phyloP scores from a whole-genome alignment of 2,329 filamentous ascomycete species.

The Helminthosporium solani region DNA sequence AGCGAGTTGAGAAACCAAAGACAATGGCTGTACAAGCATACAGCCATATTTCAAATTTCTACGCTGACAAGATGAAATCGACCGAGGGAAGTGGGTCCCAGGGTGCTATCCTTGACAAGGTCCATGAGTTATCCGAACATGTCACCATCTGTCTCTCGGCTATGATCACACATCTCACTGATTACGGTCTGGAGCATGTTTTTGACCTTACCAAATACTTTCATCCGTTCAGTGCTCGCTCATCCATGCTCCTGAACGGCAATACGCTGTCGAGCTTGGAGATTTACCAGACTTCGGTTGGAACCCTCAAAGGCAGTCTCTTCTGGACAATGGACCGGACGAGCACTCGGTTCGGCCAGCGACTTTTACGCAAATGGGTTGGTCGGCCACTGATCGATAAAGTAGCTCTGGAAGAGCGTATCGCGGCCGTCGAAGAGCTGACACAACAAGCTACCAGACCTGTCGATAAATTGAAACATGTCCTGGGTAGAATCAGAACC shows the following conservation, averaged over 20 bases:
- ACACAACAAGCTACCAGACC: constrained; percentile 64
- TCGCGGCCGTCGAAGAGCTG: constrained; percentile 84
- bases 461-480: constrained; percentile 70
- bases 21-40: constrained; percentile 82
- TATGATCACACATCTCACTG: constrained; percentile 90
- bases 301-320: constrained; percentile 81
- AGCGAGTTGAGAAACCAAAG: constrained; percentile 72
- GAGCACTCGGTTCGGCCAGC: constrained; percentile 81
- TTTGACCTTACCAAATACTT: constrained; percentile 98
- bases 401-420: constrained; percentile 70
- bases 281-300: constrained; percentile 92
- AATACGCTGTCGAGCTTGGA: constrained; percentile 93
- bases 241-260: constrained; percentile 94
- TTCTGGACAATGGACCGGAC: constrained; percentile 97
- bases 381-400: constrained; percentile 84
- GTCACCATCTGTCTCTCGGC: constrained; percentile 91
- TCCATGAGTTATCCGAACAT: constrained; percentile 78
- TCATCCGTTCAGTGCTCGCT: constrained; percentile 87
- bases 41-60: constrained; percentile 89
- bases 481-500: constrained; percentile 70
- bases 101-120: constrained; percentile 74
- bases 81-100: constrained; percentile 27
- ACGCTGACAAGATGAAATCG: constrained; percentile 77
- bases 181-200: constrained; percentile 92
- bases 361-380: constrained; percentile 91